A percentile compares a stretch with the other conserved stretches of the same genome.
Conservation (phyloP, 2,329 filamentous ascomycete species). For the Spiromastix sp. region DNA sequence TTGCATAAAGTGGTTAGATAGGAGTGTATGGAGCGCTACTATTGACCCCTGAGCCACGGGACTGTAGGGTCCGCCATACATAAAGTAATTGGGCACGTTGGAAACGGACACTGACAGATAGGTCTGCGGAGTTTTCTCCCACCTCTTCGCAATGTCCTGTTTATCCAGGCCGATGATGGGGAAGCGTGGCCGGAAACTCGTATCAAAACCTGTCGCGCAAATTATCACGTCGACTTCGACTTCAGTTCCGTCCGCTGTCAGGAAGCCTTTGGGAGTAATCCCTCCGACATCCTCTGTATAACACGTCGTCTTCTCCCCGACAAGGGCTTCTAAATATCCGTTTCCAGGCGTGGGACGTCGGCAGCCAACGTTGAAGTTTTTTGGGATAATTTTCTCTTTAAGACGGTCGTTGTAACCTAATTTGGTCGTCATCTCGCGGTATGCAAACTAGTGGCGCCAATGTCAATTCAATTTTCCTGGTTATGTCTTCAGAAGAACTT, state of each 20-base stretch:
- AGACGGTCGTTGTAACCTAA: slow-evolving; percentile 8
- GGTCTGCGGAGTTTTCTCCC: slow-evolving; percentile 7
- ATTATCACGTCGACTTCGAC: slow-evolving; percentile 18
- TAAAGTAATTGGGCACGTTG: slow-evolving; percentile 13
- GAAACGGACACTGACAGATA: slow-evolving; percentile 10
- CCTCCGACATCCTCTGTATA: slow-evolving; percentile 8
- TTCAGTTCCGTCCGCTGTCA: slow-evolving; percentile 12
- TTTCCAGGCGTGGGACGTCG: slow-evolving; percentile 29
- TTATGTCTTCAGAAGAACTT: too few species aligned
- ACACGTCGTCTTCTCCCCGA: slow-evolving; percentile 12
- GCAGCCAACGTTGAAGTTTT: slow-evolving; percentile 25
- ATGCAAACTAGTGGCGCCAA: slow-evolving; percentile 5
- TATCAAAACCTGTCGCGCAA: slow-evolving; percentile 31
- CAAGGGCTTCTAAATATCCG: slow-evolving; percentile 23
- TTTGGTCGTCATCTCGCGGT: slow-evolving; percentile 10
- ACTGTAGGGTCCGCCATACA: slow-evolving; percentile 10
- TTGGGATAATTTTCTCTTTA: slow-evolving; percentile 12
- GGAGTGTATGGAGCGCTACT: slow-evolving; percentile 7
- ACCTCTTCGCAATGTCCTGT: slow-evolving; percentile 7
- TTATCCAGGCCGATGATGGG: slow-evolving; percentile 8
- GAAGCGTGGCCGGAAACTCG: slow-evolving; percentile 9
- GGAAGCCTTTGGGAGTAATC: slow-evolving; percentile 10
- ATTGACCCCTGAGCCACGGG: slow-evolving; percentile 12
- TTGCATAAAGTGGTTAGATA: slow-evolving; percentile 10
- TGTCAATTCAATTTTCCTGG: neutral